phyloP scores from a whole-genome alignment of 345 rosid species.

The Eucalyptus pumila region DNA sequence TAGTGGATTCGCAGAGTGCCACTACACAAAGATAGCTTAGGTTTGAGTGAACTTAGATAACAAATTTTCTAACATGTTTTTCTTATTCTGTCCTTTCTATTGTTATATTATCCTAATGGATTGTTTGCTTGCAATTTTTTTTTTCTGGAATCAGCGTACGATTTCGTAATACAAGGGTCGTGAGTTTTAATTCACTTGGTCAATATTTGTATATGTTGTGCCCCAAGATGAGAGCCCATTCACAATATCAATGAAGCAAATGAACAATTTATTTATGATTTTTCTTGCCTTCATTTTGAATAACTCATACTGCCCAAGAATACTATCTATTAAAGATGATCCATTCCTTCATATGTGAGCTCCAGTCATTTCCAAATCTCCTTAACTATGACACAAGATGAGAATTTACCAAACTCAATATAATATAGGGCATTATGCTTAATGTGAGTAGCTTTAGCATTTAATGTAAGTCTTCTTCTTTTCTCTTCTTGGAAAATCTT shows the following conservation, averaged over 20 bases:
- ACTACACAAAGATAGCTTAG: fast-evolving
- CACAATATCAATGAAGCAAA: background rate
- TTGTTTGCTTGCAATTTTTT: no score
- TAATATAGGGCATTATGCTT: background rate
- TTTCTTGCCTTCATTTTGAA: background rate
- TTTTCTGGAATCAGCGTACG: fast-evolving
- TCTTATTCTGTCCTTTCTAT: fast-evolving
- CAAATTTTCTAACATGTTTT: no score
- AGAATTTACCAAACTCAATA: background rate
- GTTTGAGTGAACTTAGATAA: no score
- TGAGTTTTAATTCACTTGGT: background rate
- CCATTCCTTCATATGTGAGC: background rate
- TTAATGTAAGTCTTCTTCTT: no score
- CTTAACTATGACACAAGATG: background rate
- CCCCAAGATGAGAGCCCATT: background rate
- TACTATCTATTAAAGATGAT: background rate
- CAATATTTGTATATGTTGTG: background rate
- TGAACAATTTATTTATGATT: background rate
- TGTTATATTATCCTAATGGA: no score
- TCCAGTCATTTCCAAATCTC: background rate
- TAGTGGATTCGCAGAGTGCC: no score
- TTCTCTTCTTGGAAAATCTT: background rate
- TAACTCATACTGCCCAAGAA: background rate
- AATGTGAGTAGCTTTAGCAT: background rate
- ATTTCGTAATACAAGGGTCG: no score